These are phyloP conservation scores for Colletotrichum sidae DNA, from an alignment of 2,329 filamentous ascomycete genomes.

Conservation along the genomic window DNA sequence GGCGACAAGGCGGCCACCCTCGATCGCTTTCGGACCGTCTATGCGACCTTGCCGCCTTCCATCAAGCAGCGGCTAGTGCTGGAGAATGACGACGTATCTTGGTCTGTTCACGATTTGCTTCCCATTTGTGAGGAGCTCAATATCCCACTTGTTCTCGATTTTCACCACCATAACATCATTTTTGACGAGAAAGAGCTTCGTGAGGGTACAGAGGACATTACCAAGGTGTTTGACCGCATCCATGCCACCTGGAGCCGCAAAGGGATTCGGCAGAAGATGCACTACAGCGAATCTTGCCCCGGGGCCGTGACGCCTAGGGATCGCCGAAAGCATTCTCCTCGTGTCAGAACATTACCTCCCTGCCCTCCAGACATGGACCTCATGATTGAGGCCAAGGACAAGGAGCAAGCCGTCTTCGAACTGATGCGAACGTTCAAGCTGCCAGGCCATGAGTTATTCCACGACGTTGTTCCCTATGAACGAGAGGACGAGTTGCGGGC, in stretches of 20 bases:
- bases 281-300: constrained; percentile 86
- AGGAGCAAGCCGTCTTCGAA: constrained; percentile 96
- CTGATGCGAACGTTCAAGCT: constrained; percentile 90
- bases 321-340: constrained; percentile 84
- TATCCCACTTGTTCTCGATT: constrained; percentile 92
- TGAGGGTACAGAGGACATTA: constrained; percentile 88
- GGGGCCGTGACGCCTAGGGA: constrained; percentile 83
- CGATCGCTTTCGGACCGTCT: constrained; percentile 82
- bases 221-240: constrained; percentile 79
- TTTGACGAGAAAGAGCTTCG: constrained; percentile 80
- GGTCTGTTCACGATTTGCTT: constrained; percentile 91
- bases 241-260: constrained; percentile 86
- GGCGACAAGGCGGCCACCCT: constrained; percentile 87
- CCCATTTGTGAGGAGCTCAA: constrained; percentile 94
- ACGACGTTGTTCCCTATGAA: constrained; percentile 81
- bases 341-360: constrained; percentile 83
- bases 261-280: constrained; percentile 92
- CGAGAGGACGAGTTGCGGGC: constrained; percentile 80
- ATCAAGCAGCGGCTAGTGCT: constrained; percentile 87
- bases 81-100: constrained; percentile 94
- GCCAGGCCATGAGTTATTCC: constrained; percentile 80
- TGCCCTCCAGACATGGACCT: constrained; percentile 88
- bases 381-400: constrained; percentile 99
- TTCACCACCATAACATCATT: constrained; percentile 94
- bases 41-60: constrained; percentile 71